These are phyloP conservation scores for Rosa lucieae DNA, from an alignment of 306 rosid genomes.

Conservation along the genomic window DNA sequence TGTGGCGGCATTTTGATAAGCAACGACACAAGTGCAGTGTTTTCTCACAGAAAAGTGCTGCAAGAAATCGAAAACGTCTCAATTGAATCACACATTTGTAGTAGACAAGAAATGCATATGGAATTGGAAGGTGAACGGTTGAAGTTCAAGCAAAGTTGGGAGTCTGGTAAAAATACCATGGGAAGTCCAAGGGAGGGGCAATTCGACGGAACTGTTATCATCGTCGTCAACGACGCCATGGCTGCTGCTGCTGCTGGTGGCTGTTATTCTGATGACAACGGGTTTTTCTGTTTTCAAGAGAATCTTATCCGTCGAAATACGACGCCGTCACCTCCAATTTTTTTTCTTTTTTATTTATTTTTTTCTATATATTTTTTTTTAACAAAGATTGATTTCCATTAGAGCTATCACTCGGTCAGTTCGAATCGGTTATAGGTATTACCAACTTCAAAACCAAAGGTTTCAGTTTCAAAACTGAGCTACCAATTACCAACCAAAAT, in stretches of 20 bases:
- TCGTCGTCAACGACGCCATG: slow-evolving; percentile 22
- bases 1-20: slow-evolving; percentile 17
- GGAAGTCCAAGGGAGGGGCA: slow-evolving; percentile 16
- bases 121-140: not conserved
- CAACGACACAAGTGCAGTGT: slow-evolving; percentile 18
- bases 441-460: too few species aligned
- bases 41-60: slow-evolving; percentile 27
- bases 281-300: not conserved
- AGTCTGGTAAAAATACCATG: slow-evolving; percentile 17
- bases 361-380: too few species aligned
- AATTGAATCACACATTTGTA: not conserved
- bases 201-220: slow-evolving; percentile 1
- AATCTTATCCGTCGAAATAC: not conserved
- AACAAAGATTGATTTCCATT: too few species aligned
- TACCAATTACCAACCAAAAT: too few species aligned
- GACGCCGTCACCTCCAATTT: not conserved
- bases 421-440: too few species aligned
- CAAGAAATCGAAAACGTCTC: not conserved
- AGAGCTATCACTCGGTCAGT: too few species aligned
- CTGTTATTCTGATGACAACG: not conserved
- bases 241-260: not conserved
- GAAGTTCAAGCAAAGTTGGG: too few species aligned
- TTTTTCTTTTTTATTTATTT: too few species aligned
- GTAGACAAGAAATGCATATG: not conserved
- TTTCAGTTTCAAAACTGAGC: too few species aligned